phyloP scores from a whole-genome alignment of 495 filamentous ascomycete species.

The Hypoxylon crocopeplum region DNA sequence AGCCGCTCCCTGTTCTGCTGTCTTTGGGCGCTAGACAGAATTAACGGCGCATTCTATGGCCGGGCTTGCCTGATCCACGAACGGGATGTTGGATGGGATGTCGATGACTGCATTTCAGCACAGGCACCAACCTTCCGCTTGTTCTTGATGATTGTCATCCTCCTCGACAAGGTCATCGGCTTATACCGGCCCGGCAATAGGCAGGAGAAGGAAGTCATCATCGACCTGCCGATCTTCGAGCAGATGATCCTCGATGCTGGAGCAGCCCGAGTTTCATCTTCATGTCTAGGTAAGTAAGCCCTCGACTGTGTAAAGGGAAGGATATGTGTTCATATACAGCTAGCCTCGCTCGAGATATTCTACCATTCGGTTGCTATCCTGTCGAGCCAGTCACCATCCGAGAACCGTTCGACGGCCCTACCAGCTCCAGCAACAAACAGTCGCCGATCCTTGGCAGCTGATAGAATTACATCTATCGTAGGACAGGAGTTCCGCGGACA shows the following conservation, averaged over 20 bases:
- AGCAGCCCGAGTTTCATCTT: slow-evolving; percentile 46
- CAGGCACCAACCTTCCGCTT: slow-evolving; percentile 54
- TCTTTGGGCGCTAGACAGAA: slow-evolving; percentile 71
- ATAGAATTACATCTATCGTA: slow-evolving; percentile 68
- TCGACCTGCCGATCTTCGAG: slow-evolving; percentile 70
- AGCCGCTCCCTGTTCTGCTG: slow-evolving; percentile 65
- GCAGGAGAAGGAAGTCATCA: slow-evolving; percentile 54
- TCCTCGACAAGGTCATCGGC: slow-evolving; percentile 70
- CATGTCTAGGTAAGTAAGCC: slow-evolving; percentile 53
- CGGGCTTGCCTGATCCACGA: slow-evolving; percentile 71
- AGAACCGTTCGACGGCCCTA: slow-evolving; percentile 51
- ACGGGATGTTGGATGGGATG: slow-evolving; percentile 62
- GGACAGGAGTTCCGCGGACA: slow-evolving; percentile 58
- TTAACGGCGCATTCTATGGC: slow-evolving; percentile 68
- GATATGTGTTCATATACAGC: slow-evolving; percentile 12
- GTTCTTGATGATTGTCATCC: slow-evolving; percentile 53
- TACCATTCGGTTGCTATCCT: slow-evolving; percentile 75
- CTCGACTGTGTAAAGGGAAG: neutral
- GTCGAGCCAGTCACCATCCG: slow-evolving; percentile 46
- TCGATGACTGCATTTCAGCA: slow-evolving; percentile 57
- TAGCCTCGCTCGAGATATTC: slow-evolving; percentile 70
- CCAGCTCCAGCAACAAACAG: slow-evolving; percentile 62
- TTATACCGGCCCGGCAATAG: slow-evolving; percentile 68
- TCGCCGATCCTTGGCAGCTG: slow-evolving; percentile 68
- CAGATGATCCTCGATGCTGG: slow-evolving; percentile 62